phyloP scores from a whole-genome alignment of 2,329 filamentous ascomycete genomes.

The Aotearoamyces nothofagi region DNA sequence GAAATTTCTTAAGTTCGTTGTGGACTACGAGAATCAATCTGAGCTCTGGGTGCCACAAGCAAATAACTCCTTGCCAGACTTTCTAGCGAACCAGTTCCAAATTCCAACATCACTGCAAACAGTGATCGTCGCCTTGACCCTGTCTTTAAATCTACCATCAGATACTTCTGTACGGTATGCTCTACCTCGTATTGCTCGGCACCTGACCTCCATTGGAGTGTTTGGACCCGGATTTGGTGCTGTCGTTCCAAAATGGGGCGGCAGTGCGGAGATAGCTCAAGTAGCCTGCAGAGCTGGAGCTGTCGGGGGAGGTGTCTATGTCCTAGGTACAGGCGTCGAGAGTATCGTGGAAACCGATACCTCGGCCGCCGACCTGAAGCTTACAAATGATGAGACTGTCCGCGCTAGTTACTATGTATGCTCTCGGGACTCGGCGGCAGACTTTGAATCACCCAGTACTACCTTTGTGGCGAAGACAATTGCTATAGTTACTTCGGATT shows the following conservation, averaged over 20 bases:
- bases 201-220: constrained; percentile 72
- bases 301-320: constrained; percentile 83
- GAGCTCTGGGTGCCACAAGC: constrained; percentile 44
- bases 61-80: constrained; percentile 36
- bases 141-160: constrained; percentile 45
- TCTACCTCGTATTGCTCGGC: constrained; percentile 57
- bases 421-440: too few species aligned
- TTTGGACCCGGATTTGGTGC: constrained; percentile 84
- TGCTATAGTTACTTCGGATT: constrained; percentile 50
- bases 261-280: constrained; percentile 76
- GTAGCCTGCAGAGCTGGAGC: constrained; percentile 82
- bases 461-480: constrained; percentile 40
- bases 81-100: constrained; percentile 47
- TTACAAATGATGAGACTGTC: constrained; percentile 43
- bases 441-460: constrained; percentile 21
- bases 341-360: constrained; percentile 13
- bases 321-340: constrained; percentile 57
- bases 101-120: constrained; percentile 54
- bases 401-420: constrained; percentile 38
- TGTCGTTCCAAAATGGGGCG: constrained; percentile 86
- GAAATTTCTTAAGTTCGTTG: constrained; percentile 85
- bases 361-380: constrained; percentile 25
- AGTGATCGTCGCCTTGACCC: constrained; percentile 52
- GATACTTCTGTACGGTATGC: constrained; percentile 46
- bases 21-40: constrained; percentile 48